These are phyloP conservation scores for Yamadazyma pseudoaaseri DNA, from an alignment of 1,139 yeast genomes.

Conservation along the genomic window DNA sequence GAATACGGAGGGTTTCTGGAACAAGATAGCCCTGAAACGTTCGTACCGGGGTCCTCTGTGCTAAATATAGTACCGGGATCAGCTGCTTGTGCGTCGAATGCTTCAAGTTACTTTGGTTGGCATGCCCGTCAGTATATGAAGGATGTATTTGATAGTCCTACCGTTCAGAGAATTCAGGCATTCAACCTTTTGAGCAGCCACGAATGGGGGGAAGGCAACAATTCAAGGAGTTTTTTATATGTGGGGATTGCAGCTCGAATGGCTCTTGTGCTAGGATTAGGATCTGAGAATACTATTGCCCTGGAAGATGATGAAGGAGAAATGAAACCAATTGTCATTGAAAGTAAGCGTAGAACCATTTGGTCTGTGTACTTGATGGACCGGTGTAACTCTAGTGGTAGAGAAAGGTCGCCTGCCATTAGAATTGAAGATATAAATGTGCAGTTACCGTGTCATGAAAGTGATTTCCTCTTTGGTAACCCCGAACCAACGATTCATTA, in stretches of 20 bases:
- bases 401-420: constrained; percentile 32
- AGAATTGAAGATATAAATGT: constrained; percentile 23
- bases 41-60: constrained; percentile 21
- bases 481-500: constrained; percentile 14
- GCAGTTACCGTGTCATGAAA: constrained; percentile 23
- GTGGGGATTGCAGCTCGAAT: constrained; percentile 40
- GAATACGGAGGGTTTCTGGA: constrained; percentile 32
- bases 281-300: constrained; percentile 18
- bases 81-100: constrained; percentile 21
- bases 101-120: constrained; percentile 40
- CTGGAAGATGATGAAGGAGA: constrained; percentile 11
- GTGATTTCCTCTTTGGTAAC: constrained; percentile 24
- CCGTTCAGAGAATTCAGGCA: constrained; percentile 37
- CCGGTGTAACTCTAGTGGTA: constrained; percentile 37
- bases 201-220: constrained; percentile 43
- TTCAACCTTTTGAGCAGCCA: constrained; percentile 35
- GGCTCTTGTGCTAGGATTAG: constrained; percentile 37
- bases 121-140: constrained; percentile 30
- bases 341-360: constrained; percentile 33
- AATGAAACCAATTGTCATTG: constrained; percentile 20
- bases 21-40: constrained; percentile 18
- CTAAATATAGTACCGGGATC: not conserved
- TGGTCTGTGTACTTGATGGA: constrained; percentile 47
- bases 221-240: constrained; percentile 35
- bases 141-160: constrained; percentile 36